Evolutionary conservation across 2,329 filamentous ascomycete genomes (phyloP).

Genomic region (Colletotrichum noveboracense): DNA sequence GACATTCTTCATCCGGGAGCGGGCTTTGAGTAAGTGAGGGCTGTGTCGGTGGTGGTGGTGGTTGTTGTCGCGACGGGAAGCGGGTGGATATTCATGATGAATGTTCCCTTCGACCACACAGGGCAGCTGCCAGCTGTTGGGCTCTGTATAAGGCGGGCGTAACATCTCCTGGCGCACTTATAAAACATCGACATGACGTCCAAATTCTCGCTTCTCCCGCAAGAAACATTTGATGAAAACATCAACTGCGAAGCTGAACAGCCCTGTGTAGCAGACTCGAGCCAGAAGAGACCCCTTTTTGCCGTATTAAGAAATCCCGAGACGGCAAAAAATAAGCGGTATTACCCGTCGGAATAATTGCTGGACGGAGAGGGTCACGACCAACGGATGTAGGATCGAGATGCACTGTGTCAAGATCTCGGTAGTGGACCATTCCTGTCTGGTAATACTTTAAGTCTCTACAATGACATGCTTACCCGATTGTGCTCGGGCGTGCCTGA

Average conservation of each 20-base stretch:
- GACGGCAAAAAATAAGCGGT: not conserved
- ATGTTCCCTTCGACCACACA: no score
- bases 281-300: not conserved
- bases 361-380: not conserved
- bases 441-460: no score
- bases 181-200: no score
- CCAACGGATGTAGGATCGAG: not conserved
- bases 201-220: no score
- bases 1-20: conserved; percentile 62
- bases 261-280: not conserved
- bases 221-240: no score
- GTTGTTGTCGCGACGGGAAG: not conserved
- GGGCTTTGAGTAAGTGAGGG: conserved; percentile 47
- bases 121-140: no score
- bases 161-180: no score
- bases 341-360: not conserved
- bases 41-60: not conserved
- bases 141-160: no score
- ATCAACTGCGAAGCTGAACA: not conserved
- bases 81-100: no score
- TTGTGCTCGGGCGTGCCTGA: no score
- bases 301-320: not conserved
- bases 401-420: not conserved
- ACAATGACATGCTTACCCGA: no score
- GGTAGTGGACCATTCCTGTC: no score